A percentile compares a stretch with the other conserved stretches of the same genome.
Conservation (phyloP, 768 basidiomycete species). For the Chalciporus pseudorubinellus region DNA sequence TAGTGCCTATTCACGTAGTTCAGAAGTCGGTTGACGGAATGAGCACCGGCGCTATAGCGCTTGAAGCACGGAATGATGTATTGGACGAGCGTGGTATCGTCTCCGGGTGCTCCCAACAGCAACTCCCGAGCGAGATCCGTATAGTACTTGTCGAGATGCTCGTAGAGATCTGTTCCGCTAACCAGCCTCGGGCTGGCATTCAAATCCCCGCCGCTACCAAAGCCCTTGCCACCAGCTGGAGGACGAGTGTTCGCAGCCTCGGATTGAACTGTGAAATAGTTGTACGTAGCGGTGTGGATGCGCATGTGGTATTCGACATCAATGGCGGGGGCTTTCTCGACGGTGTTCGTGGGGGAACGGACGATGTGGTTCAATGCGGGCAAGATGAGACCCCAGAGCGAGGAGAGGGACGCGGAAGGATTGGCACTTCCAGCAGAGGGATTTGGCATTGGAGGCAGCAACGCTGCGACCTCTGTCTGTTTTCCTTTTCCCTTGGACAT, state of each 20-base stretch:
- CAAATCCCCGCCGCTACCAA: neutral
- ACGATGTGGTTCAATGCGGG: slow-evolving; percentile 78
- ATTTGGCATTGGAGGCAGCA: slow-evolving; percentile 43
- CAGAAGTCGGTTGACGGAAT: slow-evolving; percentile 67
- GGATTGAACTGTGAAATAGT: slow-evolving; percentile 67
- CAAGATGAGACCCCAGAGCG: slow-evolving; percentile 72
- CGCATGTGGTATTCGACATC: slow-evolving; percentile 73
- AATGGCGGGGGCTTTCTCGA: slow-evolving; percentile 63
- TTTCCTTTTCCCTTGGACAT: slow-evolving; percentile 35
- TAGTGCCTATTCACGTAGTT: slow-evolving; percentile 73
- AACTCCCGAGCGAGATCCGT: slow-evolving; percentile 59
- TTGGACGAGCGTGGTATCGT: slow-evolving; percentile 63
- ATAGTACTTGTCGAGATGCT: slow-evolving; percentile 70
- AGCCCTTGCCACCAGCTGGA: slow-evolving; percentile 7
- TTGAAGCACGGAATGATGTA: slow-evolving; percentile 72
- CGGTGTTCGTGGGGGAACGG: slow-evolving; percentile 59
- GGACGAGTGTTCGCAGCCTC: slow-evolving; percentile 39
- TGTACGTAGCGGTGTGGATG: slow-evolving; percentile 80
- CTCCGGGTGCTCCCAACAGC: slow-evolving; percentile 59
- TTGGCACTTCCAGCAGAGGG: slow-evolving; percentile 65
- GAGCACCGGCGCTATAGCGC: slow-evolving; percentile 65
- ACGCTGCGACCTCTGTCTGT: slow-evolving; percentile 18
- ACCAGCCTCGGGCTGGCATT: slow-evolving; percentile 24
- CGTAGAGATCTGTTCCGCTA: slow-evolving; percentile 69
- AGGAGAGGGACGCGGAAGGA: slow-evolving; percentile 67